phyloP scores from a whole-genome alignment of 306 rosid species.

The Dryas drummondii region DNA sequence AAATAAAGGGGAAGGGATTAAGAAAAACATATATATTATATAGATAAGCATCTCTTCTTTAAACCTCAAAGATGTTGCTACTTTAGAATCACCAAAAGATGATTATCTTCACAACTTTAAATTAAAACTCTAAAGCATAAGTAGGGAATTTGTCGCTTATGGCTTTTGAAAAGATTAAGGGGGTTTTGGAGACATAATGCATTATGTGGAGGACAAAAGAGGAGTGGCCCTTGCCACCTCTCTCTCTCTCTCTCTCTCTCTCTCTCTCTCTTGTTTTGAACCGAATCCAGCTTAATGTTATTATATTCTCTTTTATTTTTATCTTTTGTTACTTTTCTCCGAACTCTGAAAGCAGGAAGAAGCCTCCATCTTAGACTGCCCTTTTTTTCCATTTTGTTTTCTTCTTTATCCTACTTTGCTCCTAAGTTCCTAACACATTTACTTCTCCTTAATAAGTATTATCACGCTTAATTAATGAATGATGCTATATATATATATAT shows the following conservation, averaged over 20 bases:
- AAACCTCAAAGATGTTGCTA: slow-evolving; percentile 69
- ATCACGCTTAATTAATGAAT: background rate
- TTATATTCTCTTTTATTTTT: slow-evolving; percentile 31
- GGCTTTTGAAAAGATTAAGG: slow-evolving; percentile 60
- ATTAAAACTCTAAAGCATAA: slow-evolving; percentile 61
- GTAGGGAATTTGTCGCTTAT: slow-evolving; percentile 82
- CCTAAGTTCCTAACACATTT: background rate
- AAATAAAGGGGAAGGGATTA: slow-evolving; percentile 33
- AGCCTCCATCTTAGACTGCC: slow-evolving; percentile 49
- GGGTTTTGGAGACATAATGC: slow-evolving; percentile 45
- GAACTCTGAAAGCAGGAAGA: slow-evolving; percentile 41
- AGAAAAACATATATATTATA: slow-evolving; percentile 34
- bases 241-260: slow-evolving; percentile 29
- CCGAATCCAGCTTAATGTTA: slow-evolving; percentile 30
- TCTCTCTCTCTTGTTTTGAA: slow-evolving; percentile 22
- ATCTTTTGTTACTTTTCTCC: slow-evolving; percentile 35
- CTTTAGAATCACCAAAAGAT: slow-evolving; percentile 94
- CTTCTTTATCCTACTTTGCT: background rate
- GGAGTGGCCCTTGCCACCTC: slow-evolving; percentile 31
- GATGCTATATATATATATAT: too few species aligned
- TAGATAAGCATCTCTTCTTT: slow-evolving; percentile 75
- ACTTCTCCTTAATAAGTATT: background rate
- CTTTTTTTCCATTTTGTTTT: slow-evolving; percentile 25
- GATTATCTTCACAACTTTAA: slow-evolving; percentile 66
- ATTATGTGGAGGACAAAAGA: slow-evolving; percentile 38